Conservation (phyloP, 169 alveolate species). For the Plasmodium vivax region DNA sequence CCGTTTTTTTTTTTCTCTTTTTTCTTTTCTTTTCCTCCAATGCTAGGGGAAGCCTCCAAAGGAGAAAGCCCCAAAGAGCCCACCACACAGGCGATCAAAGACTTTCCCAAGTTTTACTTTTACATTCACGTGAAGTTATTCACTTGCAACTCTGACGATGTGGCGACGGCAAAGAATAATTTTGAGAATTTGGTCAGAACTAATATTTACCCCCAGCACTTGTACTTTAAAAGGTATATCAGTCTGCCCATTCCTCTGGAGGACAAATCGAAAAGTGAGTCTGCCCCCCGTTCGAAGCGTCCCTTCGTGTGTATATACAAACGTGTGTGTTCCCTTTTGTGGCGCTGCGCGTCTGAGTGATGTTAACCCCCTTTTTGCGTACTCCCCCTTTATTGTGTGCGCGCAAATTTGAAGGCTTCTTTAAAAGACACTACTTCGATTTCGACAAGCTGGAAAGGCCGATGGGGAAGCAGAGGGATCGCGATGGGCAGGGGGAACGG, state of each 20-base stretch:
- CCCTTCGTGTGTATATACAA: not conserved
- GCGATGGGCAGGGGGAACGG: slow-evolving; percentile 6
- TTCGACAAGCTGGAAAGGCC: slow-evolving; percentile 61
- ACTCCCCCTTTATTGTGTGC: not conserved
- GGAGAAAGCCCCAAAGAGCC: slow-evolving; percentile 34
- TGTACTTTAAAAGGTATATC: slow-evolving; percentile 69
- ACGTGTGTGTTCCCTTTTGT: not conserved
- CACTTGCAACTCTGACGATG: slow-evolving; percentile 54
- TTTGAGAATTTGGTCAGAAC: slow-evolving; percentile 63
- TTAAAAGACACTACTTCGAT: slow-evolving; percentile 61
- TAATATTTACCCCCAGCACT: slow-evolving; percentile 46
- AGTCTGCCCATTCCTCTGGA: slow-evolving; percentile 64
- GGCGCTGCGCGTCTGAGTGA: not conserved
- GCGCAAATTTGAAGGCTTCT: slow-evolving; percentile 50
- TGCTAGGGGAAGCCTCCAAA: slow-evolving; percentile 23
- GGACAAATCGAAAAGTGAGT: slow-evolving; percentile 70
- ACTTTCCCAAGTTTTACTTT: slow-evolving; percentile 49
- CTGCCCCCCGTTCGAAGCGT: not conserved
- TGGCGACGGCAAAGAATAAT: slow-evolving; percentile 7
- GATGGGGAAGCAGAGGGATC: slow-evolving; percentile 16
- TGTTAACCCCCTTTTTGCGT: not conserved
- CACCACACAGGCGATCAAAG: slow-evolving; percentile 4
- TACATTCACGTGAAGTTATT: slow-evolving; percentile 61
- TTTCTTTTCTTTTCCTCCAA: not conserved
- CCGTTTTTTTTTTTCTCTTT: not conserved